Conservation (phyloP, 768 basidiomycete species). For the Podaxis pistillaris region DNA sequence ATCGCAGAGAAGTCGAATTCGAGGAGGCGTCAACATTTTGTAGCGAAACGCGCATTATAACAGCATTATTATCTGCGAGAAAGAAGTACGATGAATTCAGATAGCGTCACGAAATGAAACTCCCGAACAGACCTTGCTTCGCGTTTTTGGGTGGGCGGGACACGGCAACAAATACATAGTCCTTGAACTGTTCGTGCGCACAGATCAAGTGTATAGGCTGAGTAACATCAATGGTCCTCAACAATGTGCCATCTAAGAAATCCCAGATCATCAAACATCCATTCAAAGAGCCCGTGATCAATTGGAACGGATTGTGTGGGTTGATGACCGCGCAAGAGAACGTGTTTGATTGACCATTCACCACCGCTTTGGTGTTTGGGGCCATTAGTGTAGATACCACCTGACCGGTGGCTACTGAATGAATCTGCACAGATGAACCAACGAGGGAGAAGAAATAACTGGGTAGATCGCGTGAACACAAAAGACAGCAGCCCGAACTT, state of each 20-base stretch:
- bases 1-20: constrained; percentile 40
- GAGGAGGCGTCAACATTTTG: constrained; percentile 26
- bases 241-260: constrained; percentile 77
- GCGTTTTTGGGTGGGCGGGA: constrained; percentile 48
- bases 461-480: constrained; percentile 9
- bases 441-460: constrained; percentile 91
- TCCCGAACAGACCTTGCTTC: constrained; percentile 27
- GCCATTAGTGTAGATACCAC: constrained; percentile 80
- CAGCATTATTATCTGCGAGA: constrained; percentile 48
- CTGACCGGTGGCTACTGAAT: constrained; percentile 75
- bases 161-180: constrained; percentile 68
- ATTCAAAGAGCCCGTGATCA: constrained; percentile 82
- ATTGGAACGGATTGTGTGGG: constrained; percentile 85
- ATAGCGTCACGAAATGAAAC: not conserved
- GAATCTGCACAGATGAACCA: constrained; percentile 80
- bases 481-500: not conserved
- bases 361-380: constrained; percentile 33
- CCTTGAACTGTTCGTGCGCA: constrained; percentile 66
- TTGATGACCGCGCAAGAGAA: constrained; percentile 77
- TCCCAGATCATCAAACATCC: constrained; percentile 93
- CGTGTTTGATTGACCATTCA: constrained; percentile 39
- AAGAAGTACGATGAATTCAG: constrained; percentile 15
- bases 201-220: constrained; percentile 73
- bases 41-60: constrained; percentile 64
- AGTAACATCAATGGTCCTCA: constrained; percentile 70